Evolutionary conservation across 345 rosid species (phyloP), one percentile per base, ranked within the genome.

Genomic region (Hypericum perforatum): DNA sequence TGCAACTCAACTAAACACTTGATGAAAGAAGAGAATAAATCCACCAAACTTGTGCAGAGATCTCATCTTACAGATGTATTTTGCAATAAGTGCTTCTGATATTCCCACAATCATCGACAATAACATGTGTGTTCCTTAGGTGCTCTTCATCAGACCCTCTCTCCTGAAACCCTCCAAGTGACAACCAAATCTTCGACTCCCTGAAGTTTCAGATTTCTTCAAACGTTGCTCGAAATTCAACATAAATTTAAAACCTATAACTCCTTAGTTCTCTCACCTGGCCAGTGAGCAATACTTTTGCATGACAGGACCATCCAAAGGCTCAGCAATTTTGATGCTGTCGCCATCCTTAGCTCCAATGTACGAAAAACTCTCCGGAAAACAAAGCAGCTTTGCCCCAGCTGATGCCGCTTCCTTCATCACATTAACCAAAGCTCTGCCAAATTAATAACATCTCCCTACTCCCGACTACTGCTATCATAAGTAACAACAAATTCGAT

Each of bases 131-230:
- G 69, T 91, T 91, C 58, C 81, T 63, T 56, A 87, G 58, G 58
- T 72, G 92, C 0, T 74, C 70, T 52, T 82, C 92, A 58, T 84
- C 87, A 46, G 41, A 60, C 56, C 95, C 92, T 72, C 70, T 85
- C 56, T 87, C 95, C 70, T 91, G 96, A 60, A 87, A 91, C 32
- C 96, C 96, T 52, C 95, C 95, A 57, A 91, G 92, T 12, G 96
- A 91, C 70, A 87, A 64, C 98, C 98, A 91, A 43, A 91, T 77
- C 13, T 72, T 69, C 10, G 84, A 75, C 16, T 87, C 95, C 71
- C 96, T 91, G 71, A 62, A 63, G 32, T 22, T 22, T 22, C 32
- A 22, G 32, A 22, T 4, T 22, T 22, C 32, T 4, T 22, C 32
- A 4, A 1, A 22, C 32, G 32, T 22, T 22, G 32, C 32, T 22